A percentile compares a stretch with the other conserved stretches of the same genome.
These are phyloP conservation scores for Epithemia pelagica DNA, from an alignment of 108 stramenopile genomes.

Conservation along the genomic window DNA sequence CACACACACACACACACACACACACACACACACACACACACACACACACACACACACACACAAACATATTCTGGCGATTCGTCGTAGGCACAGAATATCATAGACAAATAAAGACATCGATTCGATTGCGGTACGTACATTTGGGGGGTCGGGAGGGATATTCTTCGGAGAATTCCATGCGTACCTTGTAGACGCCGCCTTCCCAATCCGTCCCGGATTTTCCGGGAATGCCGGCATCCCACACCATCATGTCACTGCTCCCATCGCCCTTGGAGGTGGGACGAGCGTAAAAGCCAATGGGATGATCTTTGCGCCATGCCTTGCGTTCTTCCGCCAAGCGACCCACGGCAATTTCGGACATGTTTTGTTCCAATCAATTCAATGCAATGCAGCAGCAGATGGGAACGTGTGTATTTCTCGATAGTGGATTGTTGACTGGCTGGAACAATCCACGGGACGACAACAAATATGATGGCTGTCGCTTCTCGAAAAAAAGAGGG, in stretches of 20 bases:
- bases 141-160: slow-evolving; percentile 98
- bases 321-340: slow-evolving; percentile 87
- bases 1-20: slow-evolving; percentile 1
- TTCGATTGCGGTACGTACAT: slow-evolving; percentile 93
- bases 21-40: slow-evolving; percentile 1
- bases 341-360: slow-evolving; percentile 51
- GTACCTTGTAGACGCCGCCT: slow-evolving; percentile 94
- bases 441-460: too few relatives aligned
- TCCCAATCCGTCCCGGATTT: slow-evolving; percentile 93
- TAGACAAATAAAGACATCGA: too few relatives aligned
- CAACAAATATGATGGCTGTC: too few relatives aligned
- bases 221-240: slow-evolving; percentile 95
- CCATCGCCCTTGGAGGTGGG: slow-evolving; percentile 84
- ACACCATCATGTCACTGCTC: slow-evolving; percentile 88
- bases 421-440: too few relatives aligned
- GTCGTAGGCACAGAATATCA: too few relatives aligned
- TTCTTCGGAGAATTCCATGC: slow-evolving; percentile 94
- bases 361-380: slow-evolving; percentile 8
- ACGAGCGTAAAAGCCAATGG: slow-evolving; percentile 94
- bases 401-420: neutral
- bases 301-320: slow-evolving; percentile 92
- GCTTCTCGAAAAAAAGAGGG: too few relatives aligned
- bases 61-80: too few relatives aligned
- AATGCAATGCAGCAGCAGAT: neutral
- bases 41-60: slow-evolving; percentile 1